phyloP scores from a whole-genome alignment of 169 alveolate species.

The Plasmodium falciparum region DNA sequence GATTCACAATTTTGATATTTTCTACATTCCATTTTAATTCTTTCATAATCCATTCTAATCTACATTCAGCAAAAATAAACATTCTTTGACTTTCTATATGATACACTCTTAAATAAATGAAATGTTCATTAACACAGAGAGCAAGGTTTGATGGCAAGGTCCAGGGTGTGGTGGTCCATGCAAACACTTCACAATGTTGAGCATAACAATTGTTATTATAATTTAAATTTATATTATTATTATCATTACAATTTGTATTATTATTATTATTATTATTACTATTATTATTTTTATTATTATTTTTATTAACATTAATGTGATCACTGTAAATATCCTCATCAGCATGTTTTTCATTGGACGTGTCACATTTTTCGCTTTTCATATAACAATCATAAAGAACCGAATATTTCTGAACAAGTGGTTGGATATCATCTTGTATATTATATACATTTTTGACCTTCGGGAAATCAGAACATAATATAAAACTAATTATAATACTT shows the following conservation, averaged over 20 bases:
- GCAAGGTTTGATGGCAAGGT: slow-evolving; percentile 98
- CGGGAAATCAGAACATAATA: slow-evolving; percentile 16
- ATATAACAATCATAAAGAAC: not conserved
- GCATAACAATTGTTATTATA: not conserved
- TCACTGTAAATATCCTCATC: not conserved
- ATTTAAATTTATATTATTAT: not conserved
- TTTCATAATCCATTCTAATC: slow-evolving; percentile 85
- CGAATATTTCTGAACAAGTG: not conserved
- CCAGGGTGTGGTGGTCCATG: slow-evolving; percentile 99
- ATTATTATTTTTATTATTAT: no score
- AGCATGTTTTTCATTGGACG: no score
- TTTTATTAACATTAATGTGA: no score
- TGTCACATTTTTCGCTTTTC: not conserved
- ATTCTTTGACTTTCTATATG: slow-evolving; percentile 82
- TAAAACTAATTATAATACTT: slow-evolving; percentile 94
- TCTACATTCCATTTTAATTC: slow-evolving; percentile 78
- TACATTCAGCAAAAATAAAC: slow-evolving; percentile 92
- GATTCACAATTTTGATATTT: slow-evolving; percentile 84
- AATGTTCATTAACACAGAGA: slow-evolving; percentile 94
- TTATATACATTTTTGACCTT: slow-evolving; percentile 12
- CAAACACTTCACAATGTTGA: slow-evolving; percentile 80
- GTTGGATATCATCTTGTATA: not conserved
- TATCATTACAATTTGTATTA: no score
- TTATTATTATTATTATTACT: not conserved
- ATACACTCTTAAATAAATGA: slow-evolving; percentile 91